These are phyloP conservation scores for Taphrina confusa DNA, from an alignment of 1,139 yeast species.

Conservation along the genomic window DNA sequence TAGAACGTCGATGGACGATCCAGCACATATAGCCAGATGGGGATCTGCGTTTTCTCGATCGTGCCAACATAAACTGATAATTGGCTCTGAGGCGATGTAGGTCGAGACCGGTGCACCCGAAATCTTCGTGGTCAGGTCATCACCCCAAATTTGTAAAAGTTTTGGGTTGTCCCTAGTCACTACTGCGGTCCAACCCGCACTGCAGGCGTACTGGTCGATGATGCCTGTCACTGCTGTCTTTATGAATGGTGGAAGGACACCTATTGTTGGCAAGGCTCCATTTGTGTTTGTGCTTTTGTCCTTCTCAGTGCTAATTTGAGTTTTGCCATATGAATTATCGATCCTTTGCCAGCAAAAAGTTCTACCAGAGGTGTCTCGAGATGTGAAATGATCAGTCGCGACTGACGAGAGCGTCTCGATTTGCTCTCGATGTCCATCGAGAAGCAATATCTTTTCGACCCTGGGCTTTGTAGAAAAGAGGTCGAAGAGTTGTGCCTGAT, in stretches of 20 bases:
- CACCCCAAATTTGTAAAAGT: constrained; percentile 8
- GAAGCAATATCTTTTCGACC: not conserved
- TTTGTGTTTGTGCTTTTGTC: too few relatives aligned
- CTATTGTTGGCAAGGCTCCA: too few relatives aligned
- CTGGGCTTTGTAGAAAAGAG: not conserved
- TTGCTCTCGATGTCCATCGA: not conserved
- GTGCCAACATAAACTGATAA: not conserved
- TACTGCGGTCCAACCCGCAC: not conserved
- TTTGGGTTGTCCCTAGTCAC: not conserved
- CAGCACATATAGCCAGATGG: not conserved
- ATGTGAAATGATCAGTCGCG: not conserved
- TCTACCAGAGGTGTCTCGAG: not conserved
- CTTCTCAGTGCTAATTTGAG: too few relatives aligned
- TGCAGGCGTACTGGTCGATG: not conserved
- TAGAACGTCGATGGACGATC: not conserved
- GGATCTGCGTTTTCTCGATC: not conserved
- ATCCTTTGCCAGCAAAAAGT: not conserved
- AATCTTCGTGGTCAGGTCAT: not conserved
- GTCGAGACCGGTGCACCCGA: constrained; percentile 8
- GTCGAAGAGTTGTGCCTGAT: not conserved
- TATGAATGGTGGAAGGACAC: not conserved
- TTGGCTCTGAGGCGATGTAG: not conserved
- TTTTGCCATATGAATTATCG: not conserved
- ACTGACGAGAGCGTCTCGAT: not conserved
- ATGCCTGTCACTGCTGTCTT: not conserved